Conservation (phyloP, 169 alveolate species). For the Theileria annulata region DNA sequence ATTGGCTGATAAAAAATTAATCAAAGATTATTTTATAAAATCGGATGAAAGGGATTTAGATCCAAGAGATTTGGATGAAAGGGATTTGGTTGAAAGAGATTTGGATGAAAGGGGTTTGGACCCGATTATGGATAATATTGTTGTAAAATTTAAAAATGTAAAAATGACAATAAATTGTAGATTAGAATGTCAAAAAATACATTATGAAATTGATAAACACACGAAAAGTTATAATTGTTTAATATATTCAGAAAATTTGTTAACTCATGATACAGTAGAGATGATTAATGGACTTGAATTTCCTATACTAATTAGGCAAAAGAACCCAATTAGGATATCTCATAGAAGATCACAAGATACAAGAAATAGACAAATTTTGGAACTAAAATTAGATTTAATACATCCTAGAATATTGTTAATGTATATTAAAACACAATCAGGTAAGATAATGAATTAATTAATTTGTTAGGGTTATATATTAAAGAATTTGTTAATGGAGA, state of each 20-base stretch:
- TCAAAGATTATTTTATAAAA: not conserved
- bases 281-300: conserved; percentile 45
- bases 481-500: conserved; percentile 86
- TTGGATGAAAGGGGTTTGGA: not conserved
- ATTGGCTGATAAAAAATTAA: not conserved
- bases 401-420: conserved; percentile 50
- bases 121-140: not conserved
- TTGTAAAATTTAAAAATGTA: conserved; percentile 17
- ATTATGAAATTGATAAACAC: conserved; percentile 39
- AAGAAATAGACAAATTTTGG: conserved; percentile 68
- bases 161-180: conserved; percentile 27
- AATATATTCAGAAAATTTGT: conserved; percentile 21
- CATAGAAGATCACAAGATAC: conserved; percentile 69
- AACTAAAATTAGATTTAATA: conserved; percentile 59
- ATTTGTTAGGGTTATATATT: conserved; percentile 73
- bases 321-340: conserved; percentile 75
- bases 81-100: no score
- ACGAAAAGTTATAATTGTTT: conserved; percentile 47
- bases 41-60: not conserved
- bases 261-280: conserved; percentile 7
- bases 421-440: conserved; percentile 15
- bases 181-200: conserved; percentile 33
- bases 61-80: not conserved
- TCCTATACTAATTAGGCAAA: conserved; percentile 64
- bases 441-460: no score